Percentiles rank a stretch among this genome's conserved stretches.
phyloP scores from a whole-genome alignment of 2,329 filamentous ascomycete species.

The Lasiodiplodia hormozganensis region DNA sequence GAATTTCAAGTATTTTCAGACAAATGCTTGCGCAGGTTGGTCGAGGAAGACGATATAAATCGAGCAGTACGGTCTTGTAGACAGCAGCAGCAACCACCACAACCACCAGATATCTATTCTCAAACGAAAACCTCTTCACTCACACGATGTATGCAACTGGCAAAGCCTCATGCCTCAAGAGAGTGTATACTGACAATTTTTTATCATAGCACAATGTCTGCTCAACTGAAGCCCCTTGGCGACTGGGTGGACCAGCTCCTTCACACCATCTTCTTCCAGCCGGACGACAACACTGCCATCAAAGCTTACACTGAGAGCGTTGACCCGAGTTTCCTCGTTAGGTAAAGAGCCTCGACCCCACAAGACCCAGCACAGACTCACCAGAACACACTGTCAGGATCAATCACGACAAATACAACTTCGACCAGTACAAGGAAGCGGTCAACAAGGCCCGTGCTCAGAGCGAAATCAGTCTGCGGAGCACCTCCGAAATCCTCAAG shows the following conservation, averaged over 20 bases:
- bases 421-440: slow-evolving; percentile 28
- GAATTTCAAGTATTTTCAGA: not conserved
- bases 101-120: not conserved
- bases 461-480: slow-evolving; percentile 3
- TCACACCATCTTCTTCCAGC: slow-evolving; percentile 28
- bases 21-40: not conserved
- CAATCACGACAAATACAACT: slow-evolving; percentile 30
- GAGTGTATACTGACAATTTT: not conserved
- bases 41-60: not conserved
- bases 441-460: slow-evolving; percentile 1
- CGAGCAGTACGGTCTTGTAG: not conserved
- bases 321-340: slow-evolving; percentile 28
- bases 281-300: not conserved
- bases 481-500: slow-evolving; percentile 13
- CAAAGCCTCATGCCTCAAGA: not conserved
- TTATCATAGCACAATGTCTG: slow-evolving; percentile 23
- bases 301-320: slow-evolving; percentile 16
- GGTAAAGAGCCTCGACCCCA: not conserved
- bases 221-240: slow-evolving; percentile 25
- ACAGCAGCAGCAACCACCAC: not conserved
- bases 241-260: slow-evolving; percentile 29
- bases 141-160: not conserved
- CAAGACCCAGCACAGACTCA: not conserved
- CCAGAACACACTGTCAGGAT: slow-evolving; percentile 1
- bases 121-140: not conserved